Conservation (phyloP, 2,329 filamentous ascomycete genomes). For the Alternaria conjuncta region DNA sequence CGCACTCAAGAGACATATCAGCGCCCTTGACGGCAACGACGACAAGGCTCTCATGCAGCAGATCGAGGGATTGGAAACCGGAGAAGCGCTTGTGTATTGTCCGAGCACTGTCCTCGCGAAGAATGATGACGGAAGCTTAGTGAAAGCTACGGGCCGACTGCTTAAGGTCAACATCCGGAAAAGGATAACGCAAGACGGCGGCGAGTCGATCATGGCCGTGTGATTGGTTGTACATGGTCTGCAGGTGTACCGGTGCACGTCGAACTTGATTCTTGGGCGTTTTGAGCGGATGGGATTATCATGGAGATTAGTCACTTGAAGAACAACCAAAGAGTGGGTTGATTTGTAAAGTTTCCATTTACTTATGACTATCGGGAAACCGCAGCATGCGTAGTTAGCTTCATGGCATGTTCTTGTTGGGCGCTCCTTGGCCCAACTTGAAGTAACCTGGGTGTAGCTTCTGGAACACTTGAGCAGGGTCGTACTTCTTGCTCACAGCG, state of each 20-base stretch:
- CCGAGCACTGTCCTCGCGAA: neutral
- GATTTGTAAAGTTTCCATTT: too few species aligned
- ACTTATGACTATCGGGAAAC: too few species aligned
- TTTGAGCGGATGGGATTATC: neutral
- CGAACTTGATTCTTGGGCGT: neutral
- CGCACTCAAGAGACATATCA: neutral
- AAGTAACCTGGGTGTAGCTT: too few species aligned
- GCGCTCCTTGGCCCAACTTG: too few species aligned
- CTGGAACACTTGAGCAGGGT: too few species aligned
- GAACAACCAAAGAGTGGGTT: too few species aligned
- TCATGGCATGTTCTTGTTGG: too few species aligned
- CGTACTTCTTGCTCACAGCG: too few species aligned
- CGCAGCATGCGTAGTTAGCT: too few species aligned
- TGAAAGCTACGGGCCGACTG: constrained; percentile 15
- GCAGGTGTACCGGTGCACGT: too few species aligned
- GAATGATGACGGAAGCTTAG: neutral
- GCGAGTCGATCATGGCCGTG: constrained; percentile 48
- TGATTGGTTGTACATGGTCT: neutral
- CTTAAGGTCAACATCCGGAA: constrained; percentile 33
- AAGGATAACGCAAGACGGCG: constrained; percentile 23
- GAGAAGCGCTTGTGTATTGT: neutral
- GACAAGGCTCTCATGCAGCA: neutral
- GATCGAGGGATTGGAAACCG: neutral
- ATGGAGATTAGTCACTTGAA: too few species aligned
- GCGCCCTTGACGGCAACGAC: neutral